Base-by-base conservation (phyloP, 495 filamentous ascomycete genomes). In the Penicillium argentinense region DNA sequence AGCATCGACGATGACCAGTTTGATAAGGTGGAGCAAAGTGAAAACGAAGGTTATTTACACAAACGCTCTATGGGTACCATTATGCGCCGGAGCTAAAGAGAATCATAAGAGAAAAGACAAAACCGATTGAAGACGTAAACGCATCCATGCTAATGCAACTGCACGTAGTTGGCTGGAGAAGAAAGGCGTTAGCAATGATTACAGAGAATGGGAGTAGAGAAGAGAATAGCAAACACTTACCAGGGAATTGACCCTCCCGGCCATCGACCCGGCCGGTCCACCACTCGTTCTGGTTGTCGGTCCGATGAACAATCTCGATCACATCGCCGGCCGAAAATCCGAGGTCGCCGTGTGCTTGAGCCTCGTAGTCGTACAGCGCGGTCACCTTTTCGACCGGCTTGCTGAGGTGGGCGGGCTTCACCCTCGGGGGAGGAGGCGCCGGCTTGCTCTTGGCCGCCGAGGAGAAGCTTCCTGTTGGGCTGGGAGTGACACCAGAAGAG, bases 361-460 rank as follows among this genome's bases (percentile, higher is more conserved):
- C 93, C 51, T 96, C 88, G 61, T 96, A 99, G 62, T 97, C 93
- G 58, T 97, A 98, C 39, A 95, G 65, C 12, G 89, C 89, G 9
- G 84, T 90, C 21, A 83, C 90, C 5, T 80, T 91, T 67, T 97
- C 91, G 5, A 63, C 64, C 2, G 80, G 78, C n/a, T 78, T 84
- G 61, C 70, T 80, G 28, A 97, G 77, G 29, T 81, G 75, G 24
- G 75, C 78, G 4, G 92, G 93, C 71, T 97, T 97, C 6, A 92
- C 91, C 68, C 86, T 89, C 16, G 92, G 92, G 13, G 91, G 92
- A 14, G 92, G 92, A 19, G 92, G 91, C 45, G 90, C 90, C 2
- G 87, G 86, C 82, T 95, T 95, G 36, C 82, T 72, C 58, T 87
- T 91, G 2, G 88, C 87, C 4, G 82, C 86, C 0, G 82, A 81